phyloP scores from a whole-genome alignment of 805 yeast genomes.

The Wickerhamiella brachini region DNA sequence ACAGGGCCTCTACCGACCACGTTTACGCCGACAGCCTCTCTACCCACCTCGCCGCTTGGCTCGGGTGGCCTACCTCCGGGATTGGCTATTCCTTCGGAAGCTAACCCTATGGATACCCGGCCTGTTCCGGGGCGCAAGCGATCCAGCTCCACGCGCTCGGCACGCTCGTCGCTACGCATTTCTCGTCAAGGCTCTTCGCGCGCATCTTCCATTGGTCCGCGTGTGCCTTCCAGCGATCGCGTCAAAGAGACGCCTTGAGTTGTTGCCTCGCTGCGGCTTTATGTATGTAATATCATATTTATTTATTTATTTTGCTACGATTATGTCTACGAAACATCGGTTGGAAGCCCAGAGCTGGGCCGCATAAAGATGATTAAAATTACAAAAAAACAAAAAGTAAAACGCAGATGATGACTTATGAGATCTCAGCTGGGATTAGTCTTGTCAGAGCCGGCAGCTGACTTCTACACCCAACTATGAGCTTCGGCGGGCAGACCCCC shows the following conservation, averaged over 20 bases:
- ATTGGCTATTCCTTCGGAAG: background rate
- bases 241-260: background rate
- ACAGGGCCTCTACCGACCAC: background rate
- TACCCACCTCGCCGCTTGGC: background rate
- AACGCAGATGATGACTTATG: too few species aligned
- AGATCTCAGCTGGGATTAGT: too few species aligned
- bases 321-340: too few species aligned
- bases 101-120: background rate
- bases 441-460: too few species aligned
- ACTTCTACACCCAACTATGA: conserved; percentile 34
- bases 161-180: background rate
- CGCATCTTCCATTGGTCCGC: background rate
- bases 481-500: conserved; percentile 86
- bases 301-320: too few species aligned
- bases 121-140: background rate
- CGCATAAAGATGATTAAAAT: too few species aligned
- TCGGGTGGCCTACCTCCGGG: background rate
- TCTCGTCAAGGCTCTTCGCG: background rate
- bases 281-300: background rate
- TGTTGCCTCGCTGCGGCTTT: background rate
- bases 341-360: too few species aligned
- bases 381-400: too few species aligned
- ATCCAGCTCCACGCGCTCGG: background rate
- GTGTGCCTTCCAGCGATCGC: background rate
- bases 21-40: too few species aligned